Conservation (phyloP, 2,329 filamentous ascomycete species). For the Fusarium coffeatum region DNA sequence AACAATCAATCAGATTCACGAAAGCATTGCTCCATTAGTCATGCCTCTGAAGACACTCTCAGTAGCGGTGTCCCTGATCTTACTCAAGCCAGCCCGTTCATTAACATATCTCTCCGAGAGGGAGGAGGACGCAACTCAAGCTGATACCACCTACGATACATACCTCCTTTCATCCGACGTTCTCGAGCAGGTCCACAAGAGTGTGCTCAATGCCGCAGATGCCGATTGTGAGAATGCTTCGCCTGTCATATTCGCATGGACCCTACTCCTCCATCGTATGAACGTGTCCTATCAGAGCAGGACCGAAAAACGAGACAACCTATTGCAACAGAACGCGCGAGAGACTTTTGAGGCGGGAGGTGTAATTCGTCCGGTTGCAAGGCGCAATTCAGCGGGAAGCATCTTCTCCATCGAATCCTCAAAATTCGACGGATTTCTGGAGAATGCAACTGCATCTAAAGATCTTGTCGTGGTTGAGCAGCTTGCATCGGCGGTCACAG, state of each 20-base stretch:
- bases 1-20: slow-evolving; percentile 50
- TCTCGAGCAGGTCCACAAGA: slow-evolving; percentile 77
- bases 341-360: slow-evolving; percentile 66
- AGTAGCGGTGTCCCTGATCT: slow-evolving; percentile 75
- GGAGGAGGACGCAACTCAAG: slow-evolving; percentile 52
- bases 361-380: slow-evolving; percentile 54
- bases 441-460: slow-evolving; percentile 61
- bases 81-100: slow-evolving; percentile 74
- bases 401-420: slow-evolving; percentile 71
- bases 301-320: slow-evolving; percentile 69
- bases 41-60: slow-evolving; percentile 76
- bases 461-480: slow-evolving; percentile 64
- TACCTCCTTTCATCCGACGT: slow-evolving; percentile 78
- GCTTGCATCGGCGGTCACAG: slow-evolving; percentile 62
- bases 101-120: slow-evolving; percentile 56
- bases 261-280: slow-evolving; percentile 77
- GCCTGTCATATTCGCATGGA: slow-evolving; percentile 85
- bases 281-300: slow-evolving; percentile 71
- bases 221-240: slow-evolving; percentile 70
- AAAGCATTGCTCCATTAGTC: slow-evolving; percentile 62
- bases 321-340: slow-evolving; percentile 68
- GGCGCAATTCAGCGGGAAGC: slow-evolving; percentile 70
- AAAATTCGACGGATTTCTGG: slow-evolving; percentile 68
- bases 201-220: slow-evolving; percentile 71
- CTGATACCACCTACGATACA: slow-evolving; percentile 57